Percentiles rank a stretch among this genome's conserved stretches.
Evolutionary conservation across 2,329 filamentous ascomycete species (phyloP).

Genomic region (Pyricularia sp.): DNA sequence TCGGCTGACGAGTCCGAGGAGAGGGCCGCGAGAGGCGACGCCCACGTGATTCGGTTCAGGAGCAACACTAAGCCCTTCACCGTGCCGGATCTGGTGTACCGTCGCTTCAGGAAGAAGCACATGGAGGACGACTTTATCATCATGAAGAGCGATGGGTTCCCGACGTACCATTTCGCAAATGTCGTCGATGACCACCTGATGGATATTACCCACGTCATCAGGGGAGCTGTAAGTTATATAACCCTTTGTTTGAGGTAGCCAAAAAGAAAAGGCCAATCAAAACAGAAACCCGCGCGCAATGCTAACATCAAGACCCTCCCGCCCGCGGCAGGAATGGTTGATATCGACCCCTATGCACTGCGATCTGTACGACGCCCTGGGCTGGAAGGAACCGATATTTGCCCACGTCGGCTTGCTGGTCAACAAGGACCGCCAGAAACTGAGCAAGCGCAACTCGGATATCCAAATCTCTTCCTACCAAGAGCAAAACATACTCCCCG

Average conservation of each 20-base stretch:
- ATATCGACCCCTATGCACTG: conserved; percentile 71
- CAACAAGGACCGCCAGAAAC: conserved; percentile 55
- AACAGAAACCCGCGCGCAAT: too few relatives aligned
- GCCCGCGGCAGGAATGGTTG: conserved; percentile 67
- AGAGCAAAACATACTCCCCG: conserved; percentile 30
- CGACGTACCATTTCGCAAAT: conserved; percentile 95
- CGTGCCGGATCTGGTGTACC: conserved; percentile 72
- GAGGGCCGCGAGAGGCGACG: conserved; percentile 53
- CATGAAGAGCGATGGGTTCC: conserved; percentile 80
- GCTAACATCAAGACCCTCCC: too few relatives aligned
- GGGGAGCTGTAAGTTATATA: conserved; percentile 53
- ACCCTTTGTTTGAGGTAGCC: neutral
- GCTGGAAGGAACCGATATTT: conserved; percentile 61
- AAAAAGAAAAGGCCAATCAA: too few relatives aligned
- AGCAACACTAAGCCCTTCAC: conserved; percentile 46
- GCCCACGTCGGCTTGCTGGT: conserved; percentile 69
- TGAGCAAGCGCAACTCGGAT: conserved; percentile 70
- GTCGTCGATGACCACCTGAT: conserved; percentile 93
- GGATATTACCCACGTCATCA: conserved; percentile 90
- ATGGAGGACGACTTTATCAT: conserved; percentile 72
- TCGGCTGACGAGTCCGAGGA: conserved; percentile 54
- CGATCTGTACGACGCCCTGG: conserved; percentile 62
- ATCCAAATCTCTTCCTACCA: conserved; percentile 37
- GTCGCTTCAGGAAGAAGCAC: conserved; percentile 42
- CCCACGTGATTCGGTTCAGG: conserved; percentile 66